phyloP scores from a whole-genome alignment of 352 stramenopile genomes.

The Phytophthora constricta region DNA sequence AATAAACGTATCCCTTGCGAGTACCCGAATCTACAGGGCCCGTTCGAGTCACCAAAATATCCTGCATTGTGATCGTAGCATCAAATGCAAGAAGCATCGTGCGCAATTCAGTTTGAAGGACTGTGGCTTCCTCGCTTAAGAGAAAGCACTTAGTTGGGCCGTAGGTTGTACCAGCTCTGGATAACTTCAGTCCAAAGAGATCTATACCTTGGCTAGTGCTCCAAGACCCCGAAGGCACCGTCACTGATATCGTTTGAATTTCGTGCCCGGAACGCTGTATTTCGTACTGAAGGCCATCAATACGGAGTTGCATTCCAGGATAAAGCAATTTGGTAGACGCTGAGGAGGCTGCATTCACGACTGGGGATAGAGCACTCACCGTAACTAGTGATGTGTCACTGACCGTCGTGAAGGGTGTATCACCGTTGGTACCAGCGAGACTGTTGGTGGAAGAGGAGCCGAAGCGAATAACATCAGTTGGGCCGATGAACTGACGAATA shows the following conservation, averaged over 20 bases:
- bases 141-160: background rate
- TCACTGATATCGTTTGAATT: slow-evolving; percentile 81
- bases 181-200: background rate
- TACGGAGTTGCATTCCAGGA: slow-evolving; percentile 84
- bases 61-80: slow-evolving; percentile 21
- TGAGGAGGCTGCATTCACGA: slow-evolving; percentile 37
- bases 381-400: slow-evolving; percentile 57
- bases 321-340: slow-evolving; percentile 65
- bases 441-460: slow-evolving; percentile 45
- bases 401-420: slow-evolving; percentile 60
- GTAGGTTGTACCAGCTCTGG: background rate
- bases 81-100: slow-evolving; percentile 37
- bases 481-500: slow-evolving; percentile 69
- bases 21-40: slow-evolving; percentile 44
- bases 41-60: slow-evolving; percentile 64
- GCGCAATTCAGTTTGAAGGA: no score
- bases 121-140: slow-evolving; percentile 15
- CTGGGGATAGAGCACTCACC: slow-evolving; percentile 51
- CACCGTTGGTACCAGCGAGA: slow-evolving; percentile 67
- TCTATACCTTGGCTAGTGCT: background rate
- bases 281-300: slow-evolving; percentile 89
- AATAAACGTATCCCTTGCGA: slow-evolving; percentile 86
- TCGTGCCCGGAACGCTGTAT: slow-evolving; percentile 91
- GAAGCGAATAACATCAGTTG: slow-evolving; percentile 74
- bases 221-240: slow-evolving; percentile 42